Base-by-base conservation (phyloP, 192 early-diverging fungal genomes). In the Lobosporangium transversale region DNA sequence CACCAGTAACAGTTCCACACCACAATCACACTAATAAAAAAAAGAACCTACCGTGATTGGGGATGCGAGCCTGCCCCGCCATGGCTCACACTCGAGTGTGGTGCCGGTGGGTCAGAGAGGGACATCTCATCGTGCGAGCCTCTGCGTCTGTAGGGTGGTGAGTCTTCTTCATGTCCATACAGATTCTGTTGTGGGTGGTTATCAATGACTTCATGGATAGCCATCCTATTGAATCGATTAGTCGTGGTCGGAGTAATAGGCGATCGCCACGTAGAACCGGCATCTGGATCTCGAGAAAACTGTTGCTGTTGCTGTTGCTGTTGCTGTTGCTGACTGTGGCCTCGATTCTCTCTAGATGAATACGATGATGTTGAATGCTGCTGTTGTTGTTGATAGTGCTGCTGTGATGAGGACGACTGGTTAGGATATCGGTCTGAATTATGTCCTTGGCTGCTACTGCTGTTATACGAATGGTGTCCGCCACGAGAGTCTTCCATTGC, bases 161-260 rank as follows among this genome's bases (percentile, higher is more conserved):
- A 71, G 30, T 71, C 69, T 24, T 71, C 69, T 26, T 71, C 69
- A 49, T 58, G 27, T 2, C 68, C 68, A 33, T 71, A 71, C 5
- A 53, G 53, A 23, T 70, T 58, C 1, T 69, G 58, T 4, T 60
- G 58, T 21, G 57, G 64, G 27, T 66, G 54, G 36, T 45, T 52
- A 23, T 76, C 73, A 14, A 76, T 58, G 8, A 76, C 73, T 44
- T 66, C 73, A 18, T 76, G 73, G 45, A 76, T 76, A 31, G 73
- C 73, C 73, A 76, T 76, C 36, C 59, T 49, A 26, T 76, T 76
- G 43, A 76, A 76, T 53, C 66, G 66, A 45, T 33, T 40, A 2
- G 73, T 76, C 0, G 73, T 76, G 0, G 73, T 76, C 1, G 73
- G 73, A 3, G 73, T 76, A 65, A 76, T 76, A 30, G 73, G 73